Percentiles rank a stretch among this genome's conserved stretches.
phyloP scores from a whole-genome alignment of 805 yeast genomes.

The Candida insectorum region DNA sequence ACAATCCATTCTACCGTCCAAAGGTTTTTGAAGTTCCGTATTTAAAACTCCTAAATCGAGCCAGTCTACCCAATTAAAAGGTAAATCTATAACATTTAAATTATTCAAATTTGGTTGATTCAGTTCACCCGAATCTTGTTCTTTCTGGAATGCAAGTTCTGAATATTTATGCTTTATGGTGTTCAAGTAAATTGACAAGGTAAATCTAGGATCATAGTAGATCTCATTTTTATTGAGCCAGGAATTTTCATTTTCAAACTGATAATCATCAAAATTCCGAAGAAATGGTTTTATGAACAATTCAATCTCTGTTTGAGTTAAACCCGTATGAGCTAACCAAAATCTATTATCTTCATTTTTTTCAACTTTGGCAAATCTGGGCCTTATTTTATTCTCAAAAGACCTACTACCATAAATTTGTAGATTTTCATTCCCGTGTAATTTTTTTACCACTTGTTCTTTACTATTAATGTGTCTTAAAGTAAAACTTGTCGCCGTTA shows the following conservation, averaged over 20 bases:
- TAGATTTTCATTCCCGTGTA: no score
- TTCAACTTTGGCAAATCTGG: conserved; percentile 11
- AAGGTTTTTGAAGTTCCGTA: conserved; percentile 17
- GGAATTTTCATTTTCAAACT: conserved; percentile 10
- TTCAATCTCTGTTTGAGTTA: conserved; percentile 14
- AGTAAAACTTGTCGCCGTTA: no score
- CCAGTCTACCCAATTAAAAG: conserved; percentile 58
- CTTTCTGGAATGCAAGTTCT: neutral
- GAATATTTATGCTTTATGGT: conserved; percentile 26
- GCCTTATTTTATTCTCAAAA: conserved; percentile 3
- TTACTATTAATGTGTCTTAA: no score
- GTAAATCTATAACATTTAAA: conserved; percentile 16
- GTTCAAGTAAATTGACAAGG: conserved; percentile 46
- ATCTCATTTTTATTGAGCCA: conserved; percentile 19
- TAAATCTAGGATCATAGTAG: conserved; percentile 54
- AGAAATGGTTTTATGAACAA: conserved; percentile 12
- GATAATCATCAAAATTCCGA: conserved; percentile 9
- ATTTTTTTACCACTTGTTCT: neutral
- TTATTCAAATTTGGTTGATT: conserved; percentile 9
- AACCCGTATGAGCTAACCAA: conserved; percentile 22
- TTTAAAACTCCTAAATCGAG: conserved; percentile 44
- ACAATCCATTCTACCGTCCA: conserved; percentile 19
- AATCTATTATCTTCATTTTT: conserved; percentile 15
- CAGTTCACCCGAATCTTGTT: conserved; percentile 4
- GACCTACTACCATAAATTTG: no score